phyloP scores from a whole-genome alignment of 331 rosid genomes.

The Phaseolus coccineus region DNA sequence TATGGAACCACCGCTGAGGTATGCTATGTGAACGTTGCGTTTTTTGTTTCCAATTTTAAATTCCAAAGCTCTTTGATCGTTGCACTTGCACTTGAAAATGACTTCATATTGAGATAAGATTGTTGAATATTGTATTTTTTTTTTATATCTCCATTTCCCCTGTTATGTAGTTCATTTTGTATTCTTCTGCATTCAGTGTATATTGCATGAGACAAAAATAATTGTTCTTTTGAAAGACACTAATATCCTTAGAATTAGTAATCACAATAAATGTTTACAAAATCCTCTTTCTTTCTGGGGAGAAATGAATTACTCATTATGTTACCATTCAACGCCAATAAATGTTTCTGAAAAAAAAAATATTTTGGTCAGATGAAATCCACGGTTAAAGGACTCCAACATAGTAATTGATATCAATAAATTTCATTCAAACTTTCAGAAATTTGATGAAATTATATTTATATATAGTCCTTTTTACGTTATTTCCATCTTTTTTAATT shows the following conservation, averaged over 20 bases:
- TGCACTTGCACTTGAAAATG: constrained; percentile 54
- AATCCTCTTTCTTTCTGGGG: neutral
- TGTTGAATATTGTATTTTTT: constrained; percentile 37
- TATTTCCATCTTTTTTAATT: too few species aligned
- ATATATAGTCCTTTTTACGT: neutral
- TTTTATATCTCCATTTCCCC: neutral
- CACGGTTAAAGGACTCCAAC: constrained; percentile 4
- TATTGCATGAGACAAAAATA: constrained; percentile 20
- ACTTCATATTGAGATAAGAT: constrained; percentile 50
- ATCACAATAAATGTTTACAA: constrained; percentile 10
- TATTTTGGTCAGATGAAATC: constrained; percentile 1
- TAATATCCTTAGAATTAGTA: constrained; percentile 19
- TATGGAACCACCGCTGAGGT: constrained; percentile 42
- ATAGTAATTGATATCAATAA: neutral
- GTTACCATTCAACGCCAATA: neutral
- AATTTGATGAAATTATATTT: neutral
- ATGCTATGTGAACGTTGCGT: constrained; percentile 52
- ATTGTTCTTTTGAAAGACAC: neutral
- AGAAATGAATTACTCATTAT: constrained; percentile 8
- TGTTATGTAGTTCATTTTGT: constrained; percentile 12
- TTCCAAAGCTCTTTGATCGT: constrained; percentile 41
- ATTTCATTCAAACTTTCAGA: neutral
- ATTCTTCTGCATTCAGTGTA: constrained; percentile 12
- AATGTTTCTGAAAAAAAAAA: neutral
- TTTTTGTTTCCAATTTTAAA: constrained; percentile 53